These are phyloP conservation scores for Fraxinus latifolia DNA, from an alignment of 305 asterid genomes.

Conservation along the genomic window DNA sequence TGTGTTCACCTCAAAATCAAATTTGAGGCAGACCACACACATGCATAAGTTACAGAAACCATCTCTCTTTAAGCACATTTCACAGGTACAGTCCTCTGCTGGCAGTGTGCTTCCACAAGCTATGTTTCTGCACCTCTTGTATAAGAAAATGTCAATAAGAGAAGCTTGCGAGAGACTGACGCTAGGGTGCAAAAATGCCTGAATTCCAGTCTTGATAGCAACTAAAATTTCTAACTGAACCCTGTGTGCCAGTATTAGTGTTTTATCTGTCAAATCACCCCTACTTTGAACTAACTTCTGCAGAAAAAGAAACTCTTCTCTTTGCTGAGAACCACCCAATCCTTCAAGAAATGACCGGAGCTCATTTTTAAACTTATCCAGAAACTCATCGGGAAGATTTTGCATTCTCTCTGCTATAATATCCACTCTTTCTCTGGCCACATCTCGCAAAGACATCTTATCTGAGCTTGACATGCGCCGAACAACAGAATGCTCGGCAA, in stretches of 20 bases:
- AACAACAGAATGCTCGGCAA: constrained; percentile 66
- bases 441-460: constrained; percentile 67
- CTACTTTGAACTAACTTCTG: constrained; percentile 85
- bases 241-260: constrained; percentile 63
- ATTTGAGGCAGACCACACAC: constrained; percentile 88
- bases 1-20: constrained; percentile 93
- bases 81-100: constrained; percentile 79
- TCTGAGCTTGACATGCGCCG: constrained; percentile 60
- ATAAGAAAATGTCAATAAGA: constrained; percentile 75
- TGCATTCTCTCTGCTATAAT: constrained; percentile 74
- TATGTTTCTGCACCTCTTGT: constrained; percentile 82
- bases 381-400: constrained; percentile 70
- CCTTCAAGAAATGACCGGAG: constrained; percentile 82
- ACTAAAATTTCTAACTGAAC: constrained; percentile 84
- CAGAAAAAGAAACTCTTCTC: constrained; percentile 68
- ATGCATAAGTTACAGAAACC: constrained; percentile 98
- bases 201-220: constrained; percentile 84
- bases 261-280: constrained; percentile 72
- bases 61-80: constrained; percentile 65
- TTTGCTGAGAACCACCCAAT: constrained; percentile 72
- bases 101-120: constrained; percentile 80
- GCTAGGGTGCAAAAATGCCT: constrained; percentile 92
- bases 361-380: constrained; percentile 71
- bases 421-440: constrained; percentile 75
- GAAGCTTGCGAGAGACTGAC: constrained; percentile 92